Base-by-base conservation (phyloP, 768 basidiomycete species). In the Kwoniella sp. region DNA sequence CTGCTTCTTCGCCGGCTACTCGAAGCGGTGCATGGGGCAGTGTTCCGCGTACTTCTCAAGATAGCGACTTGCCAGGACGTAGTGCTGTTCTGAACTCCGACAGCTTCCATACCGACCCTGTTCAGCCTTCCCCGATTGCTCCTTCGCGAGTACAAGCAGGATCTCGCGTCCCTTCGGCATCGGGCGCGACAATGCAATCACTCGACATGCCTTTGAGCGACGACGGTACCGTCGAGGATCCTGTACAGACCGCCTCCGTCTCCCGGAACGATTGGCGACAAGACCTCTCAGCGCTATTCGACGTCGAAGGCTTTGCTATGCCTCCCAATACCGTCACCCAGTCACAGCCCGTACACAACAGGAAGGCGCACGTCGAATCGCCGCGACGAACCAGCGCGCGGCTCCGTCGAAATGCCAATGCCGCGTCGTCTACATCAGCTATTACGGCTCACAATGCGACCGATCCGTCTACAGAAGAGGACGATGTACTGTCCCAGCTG, bases 251-350 rank as follows among this genome's bases (percentile, higher is more conserved):
- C 10, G 25, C 36, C 15, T 19, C 5, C 27, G 31, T 33, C 0
- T n/a, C 36, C 5, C 51, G 50, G 45, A 32, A 53, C 23, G 53
- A 57, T 26, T 69, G 67, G 67, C 46, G 48, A 29, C 57, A 60
- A 2, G 62, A 67, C 27, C 37, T 65, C 1, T 70, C 68, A 5
- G 59, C 65, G 6, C 62, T 67, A 26, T 70, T 70, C 37, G 62
- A 66, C 44, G 50, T 65, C 5, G 60, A 63, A 8, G 55, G 59
- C 4, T 57, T 63, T 47, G 39, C 48, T 2, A 43, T 53, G 50
- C 39, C 56, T 22, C 20, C 19, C 37, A 19, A 20, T 23, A 22
- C 19, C 27, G 17, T 26, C 15, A 4, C n/a, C 4, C 27, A 46
- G 17, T n/a, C 31, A 1, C n/a, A 34, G 45, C 19, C 33, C 26